Percentiles rank a stretch among this genome's conserved stretches.
These are phyloP conservation scores for Aspergillus neotritici DNA, from an alignment of 2,329 filamentous ascomycete genomes.

Conservation along the genomic window DNA sequence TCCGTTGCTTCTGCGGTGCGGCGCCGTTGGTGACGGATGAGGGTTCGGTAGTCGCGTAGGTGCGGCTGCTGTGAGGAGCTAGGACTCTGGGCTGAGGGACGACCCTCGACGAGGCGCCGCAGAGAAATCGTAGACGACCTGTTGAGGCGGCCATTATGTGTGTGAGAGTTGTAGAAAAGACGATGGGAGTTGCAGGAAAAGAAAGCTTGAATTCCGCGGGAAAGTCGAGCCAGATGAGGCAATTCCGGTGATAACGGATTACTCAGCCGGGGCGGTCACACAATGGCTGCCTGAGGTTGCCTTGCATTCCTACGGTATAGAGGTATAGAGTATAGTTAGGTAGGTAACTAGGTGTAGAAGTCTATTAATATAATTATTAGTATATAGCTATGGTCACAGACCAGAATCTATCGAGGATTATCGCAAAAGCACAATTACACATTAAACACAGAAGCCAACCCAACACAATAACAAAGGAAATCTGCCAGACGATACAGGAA, in stretches of 20 bases:
- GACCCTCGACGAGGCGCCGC: constrained; percentile 20
- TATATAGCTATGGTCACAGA: constrained; percentile 9
- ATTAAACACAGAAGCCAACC: constrained; percentile 9
- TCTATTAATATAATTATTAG: neutral
- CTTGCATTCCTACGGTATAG: no score
- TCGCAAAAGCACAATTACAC: constrained; percentile 10
- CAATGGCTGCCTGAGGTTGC: no score
- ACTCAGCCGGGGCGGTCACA: no score
- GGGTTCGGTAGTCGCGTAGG: constrained; percentile 37
- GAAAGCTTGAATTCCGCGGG: constrained; percentile 25
- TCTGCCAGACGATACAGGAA: neutral
- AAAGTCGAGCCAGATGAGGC: constrained; percentile 13
- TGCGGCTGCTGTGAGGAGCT: constrained; percentile 20
- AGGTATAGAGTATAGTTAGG: no score
- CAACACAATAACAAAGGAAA: neutral
- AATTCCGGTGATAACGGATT: neutral
- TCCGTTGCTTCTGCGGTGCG: constrained; percentile 54
- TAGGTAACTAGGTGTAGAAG: no score
- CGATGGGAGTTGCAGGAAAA: constrained; percentile 9
- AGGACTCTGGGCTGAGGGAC: constrained; percentile 13
- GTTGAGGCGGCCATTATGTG: constrained; percentile 31
- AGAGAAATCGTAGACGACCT: constrained; percentile 28
- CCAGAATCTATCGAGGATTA: neutral
- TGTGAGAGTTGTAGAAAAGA: neutral
- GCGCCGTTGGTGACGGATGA: constrained; percentile 30